phyloP scores from a whole-genome alignment of 2,329 filamentous ascomycete species.

The Exserohilum turcica region DNA sequence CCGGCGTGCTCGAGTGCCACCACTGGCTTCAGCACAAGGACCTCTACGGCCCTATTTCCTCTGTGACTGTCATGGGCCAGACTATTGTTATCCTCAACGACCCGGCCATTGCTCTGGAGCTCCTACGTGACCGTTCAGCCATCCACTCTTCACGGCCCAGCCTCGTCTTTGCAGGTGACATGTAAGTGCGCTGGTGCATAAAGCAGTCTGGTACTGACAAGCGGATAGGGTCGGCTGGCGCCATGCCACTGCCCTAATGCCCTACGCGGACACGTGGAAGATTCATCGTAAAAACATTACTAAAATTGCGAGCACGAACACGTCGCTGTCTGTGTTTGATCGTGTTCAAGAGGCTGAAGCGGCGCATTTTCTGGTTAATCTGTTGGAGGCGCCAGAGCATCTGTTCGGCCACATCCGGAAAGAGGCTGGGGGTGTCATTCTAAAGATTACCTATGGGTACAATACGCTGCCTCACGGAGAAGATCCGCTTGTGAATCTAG shows the following conservation, averaged over 20 bases:
- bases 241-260: slow-evolving; percentile 21
- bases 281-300: slow-evolving; percentile 32
- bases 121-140: slow-evolving; percentile 28
- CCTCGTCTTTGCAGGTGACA: slow-evolving; percentile 25
- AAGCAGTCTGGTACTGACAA: not conserved
- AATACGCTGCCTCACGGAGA: slow-evolving; percentile 45
- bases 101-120: slow-evolving; percentile 26
- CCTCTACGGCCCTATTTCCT: slow-evolving; percentile 6
- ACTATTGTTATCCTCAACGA: slow-evolving; percentile 20
- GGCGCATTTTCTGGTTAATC: slow-evolving; percentile 29
- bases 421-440: slow-evolving; percentile 35
- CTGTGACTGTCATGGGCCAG: slow-evolving; percentile 1
- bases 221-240: slow-evolving; percentile 25
- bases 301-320: slow-evolving; percentile 25
- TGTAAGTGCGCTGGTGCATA: slow-evolving; percentile 12
- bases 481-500: slow-evolving; percentile 54
- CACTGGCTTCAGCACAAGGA: slow-evolving; percentile 55
- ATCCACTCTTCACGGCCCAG: slow-evolving; percentile 31
- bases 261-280: slow-evolving; percentile 25
- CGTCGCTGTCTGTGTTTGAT: slow-evolving; percentile 27
- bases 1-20: slow-evolving; percentile 46
- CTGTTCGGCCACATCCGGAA: slow-evolving; percentile 30
- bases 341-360: slow-evolving; percentile 28
- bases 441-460: slow-evolving; percentile 50
- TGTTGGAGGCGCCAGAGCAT: slow-evolving; percentile 23